Evolutionary conservation across 1,139 yeast genomes (phyloP), one percentile per base, ranked within the genome.

Genomic region (Taphrina sp.): DNA sequence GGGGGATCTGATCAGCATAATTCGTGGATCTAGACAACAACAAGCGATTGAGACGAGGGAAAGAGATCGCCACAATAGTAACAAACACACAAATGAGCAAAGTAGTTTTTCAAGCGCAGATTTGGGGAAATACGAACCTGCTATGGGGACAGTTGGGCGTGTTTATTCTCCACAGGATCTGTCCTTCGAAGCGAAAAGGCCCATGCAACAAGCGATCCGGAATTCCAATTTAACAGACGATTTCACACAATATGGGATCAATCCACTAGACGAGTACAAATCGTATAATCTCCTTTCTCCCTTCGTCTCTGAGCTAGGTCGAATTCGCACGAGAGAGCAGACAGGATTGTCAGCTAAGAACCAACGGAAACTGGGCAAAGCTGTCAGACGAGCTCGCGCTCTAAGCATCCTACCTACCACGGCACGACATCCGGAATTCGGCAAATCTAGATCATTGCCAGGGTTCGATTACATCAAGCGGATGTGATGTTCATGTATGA

Each of bases 321-420:
- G 61, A n/a, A 59, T 59, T 24, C 34, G 51, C 10, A 55, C 61
- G 7, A 23, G 56, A 17, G 49, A 37, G 12, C 59, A 46, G 23
- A 59, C 61, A 12, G 61, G 61, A 8, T 36, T 57, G 16, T 42
- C 49, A 22, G 31, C 46, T n/a, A 41, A 41, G 17, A 44, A 52
- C 26, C 56, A 52, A 19, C 38, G 56, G 16, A 22, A 42, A 20
- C 36, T 42, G n/a, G 49, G 49, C 7, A 42, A 43, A 19, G 56
- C 56, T 12, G 39, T 52, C 52, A 76, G 81, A 65, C 73, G 89
- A 54, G 82, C 88, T 16, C 74, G 89, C 63, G 79, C 82, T 2
- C 78, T 82, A 58, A 92, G 94, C 0, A 72, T 84, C 58, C 72
- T 85, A 65, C 78, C 87, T 24, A 70, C 81, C 54, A 52, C 54